Percentiles rank a stretch among this genome's conserved stretches.
Conservation (phyloP, 2,329 filamentous ascomycete genomes). For the Penicillium sp. region DNA sequence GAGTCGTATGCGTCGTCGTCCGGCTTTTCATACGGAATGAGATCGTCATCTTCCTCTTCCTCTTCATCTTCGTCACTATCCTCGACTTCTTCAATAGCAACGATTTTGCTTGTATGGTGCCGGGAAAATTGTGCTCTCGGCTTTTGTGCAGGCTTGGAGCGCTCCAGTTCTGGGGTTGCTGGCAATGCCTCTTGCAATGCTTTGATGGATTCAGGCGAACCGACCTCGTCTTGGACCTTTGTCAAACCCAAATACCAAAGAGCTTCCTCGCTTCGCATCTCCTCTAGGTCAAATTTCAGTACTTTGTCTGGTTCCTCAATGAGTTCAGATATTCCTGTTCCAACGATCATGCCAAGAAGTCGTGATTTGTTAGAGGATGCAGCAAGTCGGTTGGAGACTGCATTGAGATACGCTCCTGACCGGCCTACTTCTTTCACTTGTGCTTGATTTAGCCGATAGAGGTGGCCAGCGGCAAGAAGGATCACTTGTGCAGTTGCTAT, state of each 20-base stretch:
- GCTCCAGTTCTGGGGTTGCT: conserved; percentile 15
- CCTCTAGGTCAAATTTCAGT: conserved; percentile 81
- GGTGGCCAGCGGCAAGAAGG: conserved; percentile 72
- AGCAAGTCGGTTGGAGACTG: conserved; percentile 80
- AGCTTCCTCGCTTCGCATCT: conserved; percentile 70
- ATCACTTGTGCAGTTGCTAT: conserved; percentile 75
- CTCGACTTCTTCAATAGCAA: conserved; percentile 63
- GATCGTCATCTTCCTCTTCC: conserved; percentile 60
- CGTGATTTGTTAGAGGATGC: conserved; percentile 72
- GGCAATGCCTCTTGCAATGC: conserved; percentile 13
- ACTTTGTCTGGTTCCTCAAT: conserved; percentile 65
- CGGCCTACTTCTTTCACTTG: conserved; percentile 68
- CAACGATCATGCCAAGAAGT: conserved; percentile 85
- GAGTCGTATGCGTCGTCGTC: conserved; percentile 88
- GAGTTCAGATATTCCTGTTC: conserved; percentile 66
- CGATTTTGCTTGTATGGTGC: conserved; percentile 41
- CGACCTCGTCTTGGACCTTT: conserved; percentile 60
- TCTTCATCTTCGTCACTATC: conserved; percentile 40
- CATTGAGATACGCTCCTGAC: conserved; percentile 69
- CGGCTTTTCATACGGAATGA: conserved; percentile 78
- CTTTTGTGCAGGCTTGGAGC: conserved; percentile 5
- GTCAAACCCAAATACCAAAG: conserved; percentile 70
- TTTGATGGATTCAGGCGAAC: conserved; percentile 55
- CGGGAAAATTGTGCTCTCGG: conserved; percentile 3
- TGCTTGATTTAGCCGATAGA: conserved; percentile 64